Evolutionary conservation across 176 grass and related monocot species (phyloP).

Genomic region (Carex myosuroides): DNA sequence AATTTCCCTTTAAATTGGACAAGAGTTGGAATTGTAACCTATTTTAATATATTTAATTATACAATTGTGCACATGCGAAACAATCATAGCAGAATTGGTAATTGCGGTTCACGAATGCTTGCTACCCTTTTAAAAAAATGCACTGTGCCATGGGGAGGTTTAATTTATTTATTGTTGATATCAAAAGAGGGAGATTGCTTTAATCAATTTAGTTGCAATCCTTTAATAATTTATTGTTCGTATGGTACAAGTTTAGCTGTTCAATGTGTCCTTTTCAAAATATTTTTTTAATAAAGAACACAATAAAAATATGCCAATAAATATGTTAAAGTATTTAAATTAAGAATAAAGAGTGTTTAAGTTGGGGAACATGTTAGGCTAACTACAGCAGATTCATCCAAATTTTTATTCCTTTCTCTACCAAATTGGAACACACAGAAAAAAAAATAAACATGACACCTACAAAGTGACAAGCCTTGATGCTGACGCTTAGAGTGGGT

Average conservation of each 20-base stretch:
- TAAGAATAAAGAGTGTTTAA: background rate
- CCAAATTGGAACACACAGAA: background rate
- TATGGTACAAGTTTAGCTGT: background rate
- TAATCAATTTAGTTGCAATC: background rate
- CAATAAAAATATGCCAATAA: background rate
- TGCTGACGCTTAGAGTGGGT: too few species aligned
- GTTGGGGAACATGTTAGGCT: constrained; percentile 11
- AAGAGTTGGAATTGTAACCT: background rate
- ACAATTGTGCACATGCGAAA: background rate
- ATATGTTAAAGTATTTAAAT: background rate
- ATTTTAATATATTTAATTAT: background rate
- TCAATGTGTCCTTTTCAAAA: background rate
- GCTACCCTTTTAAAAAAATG: background rate
- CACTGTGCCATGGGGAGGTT: background rate
- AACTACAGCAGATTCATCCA: background rate
- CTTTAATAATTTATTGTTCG: background rate
- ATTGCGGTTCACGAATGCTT: background rate
- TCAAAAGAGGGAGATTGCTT: background rate
- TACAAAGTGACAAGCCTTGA: background rate
- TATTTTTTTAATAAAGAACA: background rate
- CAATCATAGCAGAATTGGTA: background rate
- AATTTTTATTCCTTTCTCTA: background rate
- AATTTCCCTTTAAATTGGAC: background rate
- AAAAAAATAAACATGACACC: background rate
- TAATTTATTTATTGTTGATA: background rate